Conservation (phyloP, 208 protist genomes). For the Herpetomonas samuelpessoai region DNA sequence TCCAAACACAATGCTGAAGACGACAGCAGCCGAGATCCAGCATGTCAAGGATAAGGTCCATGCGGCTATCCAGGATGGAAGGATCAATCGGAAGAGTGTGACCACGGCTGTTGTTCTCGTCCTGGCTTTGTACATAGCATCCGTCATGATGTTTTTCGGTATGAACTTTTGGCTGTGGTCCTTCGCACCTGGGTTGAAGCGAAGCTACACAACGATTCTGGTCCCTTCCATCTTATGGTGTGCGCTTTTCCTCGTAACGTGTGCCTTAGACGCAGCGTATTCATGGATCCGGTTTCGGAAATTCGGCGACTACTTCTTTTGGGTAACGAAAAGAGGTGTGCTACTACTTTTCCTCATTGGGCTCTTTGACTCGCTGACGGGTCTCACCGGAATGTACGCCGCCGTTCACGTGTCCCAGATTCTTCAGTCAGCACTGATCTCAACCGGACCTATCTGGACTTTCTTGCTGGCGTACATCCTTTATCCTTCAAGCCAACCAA, state of each 20-base stretch:
- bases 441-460: slow-evolving; percentile 45
- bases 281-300: slow-evolving; percentile 1
- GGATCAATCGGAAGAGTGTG: slow-evolving; percentile 11
- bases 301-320: slow-evolving; percentile 24
- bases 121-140: slow-evolving; percentile 25
- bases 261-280: slow-evolving; percentile 4
- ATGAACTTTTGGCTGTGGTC: slow-evolving; percentile 56
- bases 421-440: slow-evolving; percentile 35
- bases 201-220: slow-evolving; percentile 34
- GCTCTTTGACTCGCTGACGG: slow-evolving; percentile 40
- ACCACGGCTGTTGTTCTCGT: slow-evolving; percentile 15
- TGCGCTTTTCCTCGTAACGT: slow-evolving; percentile 17
- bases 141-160: slow-evolving; percentile 43
- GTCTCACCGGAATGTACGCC: slow-evolving; percentile 34
- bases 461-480: slow-evolving; percentile 29
- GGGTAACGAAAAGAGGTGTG: slow-evolving; percentile 21
- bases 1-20: too few relatives aligned
- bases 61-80: not conserved
- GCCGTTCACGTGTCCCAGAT: slow-evolving; percentile 32
- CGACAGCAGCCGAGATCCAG: too few relatives aligned
- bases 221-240: slow-evolving; percentile 28
- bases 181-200: slow-evolving; percentile 28
- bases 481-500: slow-evolving; percentile 31
- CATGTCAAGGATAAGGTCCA: not conserved
- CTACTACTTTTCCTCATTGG: slow-evolving; percentile 36